These are phyloP conservation scores for Drechslerella dactyloides DNA, from an alignment of 2,329 filamentous ascomycete species.

Conservation along the genomic window DNA sequence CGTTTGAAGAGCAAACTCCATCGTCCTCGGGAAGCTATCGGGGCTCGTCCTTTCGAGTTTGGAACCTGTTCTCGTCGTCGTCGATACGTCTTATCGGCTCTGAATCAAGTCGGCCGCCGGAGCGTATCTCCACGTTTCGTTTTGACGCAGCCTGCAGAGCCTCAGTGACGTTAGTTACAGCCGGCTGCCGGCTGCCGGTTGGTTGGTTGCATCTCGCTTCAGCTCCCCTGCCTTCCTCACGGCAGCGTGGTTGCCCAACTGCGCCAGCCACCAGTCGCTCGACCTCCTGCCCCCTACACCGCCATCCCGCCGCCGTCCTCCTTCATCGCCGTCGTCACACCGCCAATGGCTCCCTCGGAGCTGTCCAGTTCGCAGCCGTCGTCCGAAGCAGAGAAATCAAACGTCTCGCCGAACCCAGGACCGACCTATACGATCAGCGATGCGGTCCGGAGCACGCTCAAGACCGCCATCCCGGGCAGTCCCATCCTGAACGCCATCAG, in stretches of 20 bases:
- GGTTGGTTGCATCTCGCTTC: neutral
- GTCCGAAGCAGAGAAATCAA: slow-evolving; percentile 32
- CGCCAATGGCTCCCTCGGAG: slow-evolving; percentile 45
- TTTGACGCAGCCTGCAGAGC: neutral
- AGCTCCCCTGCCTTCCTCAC: slow-evolving; percentile 6
- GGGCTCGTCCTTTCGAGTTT: too few relatives aligned
- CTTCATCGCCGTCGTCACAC: neutral
- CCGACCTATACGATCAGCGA: slow-evolving; percentile 23
- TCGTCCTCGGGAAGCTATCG: slow-evolving; percentile 1
- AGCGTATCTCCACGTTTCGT: too few relatives aligned
- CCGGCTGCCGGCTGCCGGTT: neutral
- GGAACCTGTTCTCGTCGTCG: neutral
- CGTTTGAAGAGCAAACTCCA: slow-evolving; percentile 14
- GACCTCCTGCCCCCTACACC: slow-evolving; percentile 18
- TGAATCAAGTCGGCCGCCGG: too few relatives aligned
- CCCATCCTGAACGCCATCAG: slow-evolving; percentile 37
- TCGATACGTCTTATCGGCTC: neutral
- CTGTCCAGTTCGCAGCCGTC: slow-evolving; percentile 35
- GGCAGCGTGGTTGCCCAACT: neutral
- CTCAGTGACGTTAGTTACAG: neutral
- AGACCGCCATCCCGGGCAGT: slow-evolving; percentile 35
- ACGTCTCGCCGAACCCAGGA: slow-evolving; percentile 19
- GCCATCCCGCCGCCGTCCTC: slow-evolving; percentile 6
- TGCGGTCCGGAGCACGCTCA: slow-evolving; percentile 38
- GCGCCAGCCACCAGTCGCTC: slow-evolving; percentile 31